Conservation (phyloP, 441 rosid species). For the Gossypium aridum region DNA sequence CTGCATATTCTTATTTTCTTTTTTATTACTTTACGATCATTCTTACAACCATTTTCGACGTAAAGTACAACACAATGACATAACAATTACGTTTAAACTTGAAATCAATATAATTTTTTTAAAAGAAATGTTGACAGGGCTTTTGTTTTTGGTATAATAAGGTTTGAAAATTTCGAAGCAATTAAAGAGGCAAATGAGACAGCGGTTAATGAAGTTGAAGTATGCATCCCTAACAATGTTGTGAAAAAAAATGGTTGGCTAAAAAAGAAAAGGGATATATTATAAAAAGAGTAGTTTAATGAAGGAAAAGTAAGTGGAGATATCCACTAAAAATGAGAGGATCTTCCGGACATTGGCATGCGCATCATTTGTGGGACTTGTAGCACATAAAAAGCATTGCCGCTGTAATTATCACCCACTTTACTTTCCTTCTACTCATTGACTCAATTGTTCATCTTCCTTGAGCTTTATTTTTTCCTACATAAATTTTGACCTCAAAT, state of each 20-base stretch:
- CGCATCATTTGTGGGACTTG: conserved; percentile 23
- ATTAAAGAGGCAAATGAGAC: too few species aligned
- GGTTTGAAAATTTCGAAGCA: too few species aligned
- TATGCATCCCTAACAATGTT: background rate
- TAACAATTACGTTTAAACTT: too few species aligned
- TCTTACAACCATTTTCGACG: too few species aligned
- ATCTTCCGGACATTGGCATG: conserved; percentile 9
- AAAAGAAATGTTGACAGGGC: too few species aligned
- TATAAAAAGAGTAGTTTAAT: background rate
- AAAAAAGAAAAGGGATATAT: background rate
- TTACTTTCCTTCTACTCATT: conserved; percentile 16
- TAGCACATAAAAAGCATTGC: background rate
- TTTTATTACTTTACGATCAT: too few species aligned
- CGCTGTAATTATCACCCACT: conserved; percentile 8
- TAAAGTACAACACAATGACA: too few species aligned
- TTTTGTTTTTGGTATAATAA: too few species aligned
- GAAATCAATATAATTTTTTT: too few species aligned
- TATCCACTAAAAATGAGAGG: background rate
- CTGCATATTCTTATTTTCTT: too few species aligned
- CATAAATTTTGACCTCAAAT: background rate
- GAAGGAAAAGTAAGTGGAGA: background rate
- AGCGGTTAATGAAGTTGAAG: background rate
- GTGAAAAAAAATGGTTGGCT: background rate
- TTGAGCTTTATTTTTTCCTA: background rate
- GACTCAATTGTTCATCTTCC: conserved; percentile 5